Evolutionary conservation across 108 stramenopile genomes (phyloP).

Genomic region (Nitzschia inconspicua): DNA sequence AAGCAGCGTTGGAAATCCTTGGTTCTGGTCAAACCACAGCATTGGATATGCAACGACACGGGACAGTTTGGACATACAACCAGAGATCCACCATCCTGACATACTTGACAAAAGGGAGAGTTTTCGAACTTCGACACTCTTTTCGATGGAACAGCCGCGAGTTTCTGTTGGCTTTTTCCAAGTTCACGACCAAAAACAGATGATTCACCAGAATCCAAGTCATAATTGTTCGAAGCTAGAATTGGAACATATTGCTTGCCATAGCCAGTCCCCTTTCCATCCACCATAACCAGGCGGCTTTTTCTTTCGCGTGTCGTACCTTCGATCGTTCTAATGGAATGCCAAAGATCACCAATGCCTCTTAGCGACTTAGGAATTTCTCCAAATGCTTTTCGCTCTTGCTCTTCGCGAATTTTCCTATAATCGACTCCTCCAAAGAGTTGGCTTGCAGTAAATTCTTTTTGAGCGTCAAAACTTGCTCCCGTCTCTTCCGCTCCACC

Average conservation of each 20-base stretch:
- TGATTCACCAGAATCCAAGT: conserved; percentile 49
- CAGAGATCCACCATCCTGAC: conserved; percentile 77
- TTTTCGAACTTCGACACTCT: conserved; percentile 18
- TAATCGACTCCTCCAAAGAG: conserved; percentile 55
- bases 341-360: conserved; percentile 27
- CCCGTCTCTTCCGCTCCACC: conserved; percentile 30
- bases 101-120: conserved; percentile 60
- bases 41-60: conserved; percentile 37
- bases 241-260: conserved; percentile 49
- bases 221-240: conserved; percentile 60
- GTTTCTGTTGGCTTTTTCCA: conserved; percentile 24
- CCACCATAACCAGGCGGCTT: conserved; percentile 42
- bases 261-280: conserved; percentile 51
- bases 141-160: conserved; percentile 1
- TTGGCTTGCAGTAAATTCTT: conserved; percentile 41
- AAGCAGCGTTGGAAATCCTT: conserved; percentile 51
- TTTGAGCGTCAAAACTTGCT: conserved; percentile 45
- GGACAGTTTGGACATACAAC: conserved; percentile 69
- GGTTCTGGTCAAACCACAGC: conserved; percentile 34
- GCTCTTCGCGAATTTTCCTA: conserved; percentile 43
- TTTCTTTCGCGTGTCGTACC: conserved; percentile 50
- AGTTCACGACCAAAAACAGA: conserved; percentile 60
- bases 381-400: conserved; percentile 21
- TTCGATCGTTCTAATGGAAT: conserved; percentile 23
- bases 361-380: conserved; percentile 41